Evolutionary conservation across 306 rosid species (phyloP), one percentile per base, ranked within the genome.

Genomic region (Medicago ruthenica): DNA sequence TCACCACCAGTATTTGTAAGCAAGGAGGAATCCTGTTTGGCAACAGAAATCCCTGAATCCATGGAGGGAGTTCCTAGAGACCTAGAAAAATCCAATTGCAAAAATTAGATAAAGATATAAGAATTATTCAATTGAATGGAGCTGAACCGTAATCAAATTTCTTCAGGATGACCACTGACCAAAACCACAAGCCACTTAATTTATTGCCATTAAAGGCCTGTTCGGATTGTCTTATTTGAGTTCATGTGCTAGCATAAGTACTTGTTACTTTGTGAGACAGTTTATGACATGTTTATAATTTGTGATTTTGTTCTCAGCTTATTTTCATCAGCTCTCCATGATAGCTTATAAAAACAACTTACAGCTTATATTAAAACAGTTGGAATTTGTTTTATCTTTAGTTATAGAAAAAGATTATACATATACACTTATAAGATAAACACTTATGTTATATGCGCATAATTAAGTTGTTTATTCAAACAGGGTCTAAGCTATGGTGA

Each of bases 51-150:
- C 76, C 62, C 82, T 8, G 87, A 81, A 45, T 88, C 89, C 67
- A 77, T 41, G 15, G 76, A 60, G 17, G 82, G 96, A 78, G 85
- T 80, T 81, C 73, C 83, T 0, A 80, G 83, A 63, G 88, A 88
- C 87, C 98, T 95, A 87, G 21, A 85, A 82, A 70, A 53, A 40
- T 78, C 64, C 79, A 73, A 70, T 47, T 11, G 42, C 24, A 1
- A 84, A 84, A 55, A 67, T 71, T 70, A 82, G 86, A 44, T 45
- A 61, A 7, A 63, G 21, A 76, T 31, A 42, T 71, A 44, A 18
- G 9, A 68, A 31, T 54, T 39, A 50, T 48, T 65, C 67, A 63
- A 53, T 22, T 65, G 51, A 65, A 18, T 70, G 51, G 71, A 70
- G 70, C 24, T 41, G 36, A 79, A 37, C 57, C 70, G n/a, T 31